Evolutionary conservation across 2,329 filamentous ascomycete species (phyloP), one percentile per base, ranked within the genome.

Genomic region (Alternaria hordeiaustralica): DNA sequence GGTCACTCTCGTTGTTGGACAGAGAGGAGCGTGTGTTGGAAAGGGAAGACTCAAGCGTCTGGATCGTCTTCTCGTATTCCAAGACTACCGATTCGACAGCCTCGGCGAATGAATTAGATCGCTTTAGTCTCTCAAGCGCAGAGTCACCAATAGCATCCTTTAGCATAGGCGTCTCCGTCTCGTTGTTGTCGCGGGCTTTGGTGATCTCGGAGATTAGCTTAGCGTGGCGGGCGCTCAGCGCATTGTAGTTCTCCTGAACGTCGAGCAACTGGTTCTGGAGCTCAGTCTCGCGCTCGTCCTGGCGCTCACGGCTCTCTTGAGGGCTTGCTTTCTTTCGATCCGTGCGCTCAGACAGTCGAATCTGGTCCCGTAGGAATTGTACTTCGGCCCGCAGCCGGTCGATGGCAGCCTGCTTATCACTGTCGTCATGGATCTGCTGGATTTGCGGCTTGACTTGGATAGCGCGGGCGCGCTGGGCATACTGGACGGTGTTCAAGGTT

Each of bases 1-100:
- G 85, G 61, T 84, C 91, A 58, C 94, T 96, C 79, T 99, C 96
- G 0, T 92, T 94, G 67, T 84, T 90, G 11, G 96, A 91, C 26
- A 99, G 85, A 0, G 92, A 93, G 33, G 92, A 87, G 61, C 96
- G 88, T 1, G 96, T 98, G 74, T 89, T 96, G 0, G 94, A 94
- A 13, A 99, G 87, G 2, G 94, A 97, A 55, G 94, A 90, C 80
- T 99, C 96, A 15, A 99, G 87, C 57, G 89, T 91, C 78, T 98
- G 94, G 54, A 99, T 99, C 0, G 96, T 99, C 85, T 97, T 98
- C 79, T 99, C 96, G 77, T 99, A 99, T 81, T 99, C 96, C 53
- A 98, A 84, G 4, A 99, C 93, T 21, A 99, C 93, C 75, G 97
- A 92, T 75, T 99, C 96, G 20, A 99, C 95, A 26, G 95, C 95